Conservation (phyloP, 2,329 filamentous ascomycete genomes). For the Macrophomina tecta region DNA sequence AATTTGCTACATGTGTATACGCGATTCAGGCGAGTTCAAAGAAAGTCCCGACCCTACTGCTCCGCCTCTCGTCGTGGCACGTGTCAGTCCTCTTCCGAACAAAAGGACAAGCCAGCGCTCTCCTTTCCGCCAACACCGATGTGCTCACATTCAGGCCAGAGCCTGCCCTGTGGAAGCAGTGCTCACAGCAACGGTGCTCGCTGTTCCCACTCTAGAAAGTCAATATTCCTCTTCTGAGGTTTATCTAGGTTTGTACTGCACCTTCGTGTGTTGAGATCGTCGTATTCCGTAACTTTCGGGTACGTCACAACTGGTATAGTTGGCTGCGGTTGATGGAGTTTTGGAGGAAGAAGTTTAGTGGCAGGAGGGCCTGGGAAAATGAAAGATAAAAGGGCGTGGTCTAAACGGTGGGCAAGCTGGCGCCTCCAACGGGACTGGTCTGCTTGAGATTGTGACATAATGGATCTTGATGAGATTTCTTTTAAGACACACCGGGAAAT, state of each 20-base stretch:
- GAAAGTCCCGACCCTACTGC: not conserved
- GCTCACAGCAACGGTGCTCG: not conserved
- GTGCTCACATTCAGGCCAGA: not conserved
- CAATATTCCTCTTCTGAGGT: not conserved
- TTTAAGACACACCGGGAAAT: too few relatives aligned
- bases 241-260: not conserved
- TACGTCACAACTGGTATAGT: too few relatives aligned
- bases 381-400: not conserved
- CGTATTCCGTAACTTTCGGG: not conserved
- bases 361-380: not conserved
- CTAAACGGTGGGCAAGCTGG: not conserved
- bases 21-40: not conserved
- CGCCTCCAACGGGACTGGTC: not conserved
- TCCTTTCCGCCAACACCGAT: not conserved
- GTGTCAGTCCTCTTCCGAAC: not conserved
- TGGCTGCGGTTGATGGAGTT: not conserved
- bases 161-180: not conserved
- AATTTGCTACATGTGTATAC: too few relatives aligned
- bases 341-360: not conserved
- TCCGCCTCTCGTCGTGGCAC: not conserved
- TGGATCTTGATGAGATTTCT: not conserved
- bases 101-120: not conserved
- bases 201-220: too few relatives aligned
- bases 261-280: not conserved
- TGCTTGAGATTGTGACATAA: not conserved